Evolutionary conservation across 164 flowering plant genomes (phyloP), one percentile per base, ranked within the genome.

Genomic region (Hamamelis virginiana): DNA sequence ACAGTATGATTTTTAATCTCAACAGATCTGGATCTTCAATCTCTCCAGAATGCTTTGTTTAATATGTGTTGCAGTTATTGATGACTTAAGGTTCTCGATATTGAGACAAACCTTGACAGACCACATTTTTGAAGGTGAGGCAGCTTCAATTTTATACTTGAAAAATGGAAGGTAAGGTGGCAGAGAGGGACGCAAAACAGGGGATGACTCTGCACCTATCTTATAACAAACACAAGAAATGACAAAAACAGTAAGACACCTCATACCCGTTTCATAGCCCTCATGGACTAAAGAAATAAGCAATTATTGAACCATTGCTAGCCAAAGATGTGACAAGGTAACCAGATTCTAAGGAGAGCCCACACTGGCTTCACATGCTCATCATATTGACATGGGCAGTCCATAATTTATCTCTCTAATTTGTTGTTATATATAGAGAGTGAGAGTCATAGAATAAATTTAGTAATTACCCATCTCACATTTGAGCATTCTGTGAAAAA

Each of bases 141-240:
- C 28, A 25, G 67, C 52, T 46, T 8, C 21, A 55, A 13, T 33
- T 63, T 68, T 45, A n/a, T 56, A 72, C 8, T 14, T 52, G 0
- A 21, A 33, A 59, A 33, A 52, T 33, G 66, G 64, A 38, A 59
- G 71, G 19, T 50, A 68, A 72, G 64, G 79, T 76, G 70, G 70
- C 70, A 72, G 11, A 4, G 44, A 38, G 46, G 64, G 79, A 68
- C 71, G 73, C 75, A 66, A 61, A 43, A 43, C 19, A 0, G 59
- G 67, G 15, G 68, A 70, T 75, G 74, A 75, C 74, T 70, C 3
- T 28, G 6, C 11, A 38, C n/a, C 44, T 70, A 4, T 21, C 13
- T 18, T 23, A 33, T 61, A 28, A 26, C 46, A 25, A 61, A 41
- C 27, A 23, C 28, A 55, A 19, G 9, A 59, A 26, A 55, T 2